These are phyloP conservation scores for Candida ovalis DNA, from an alignment of 805 yeast species.

Conservation along the genomic window DNA sequence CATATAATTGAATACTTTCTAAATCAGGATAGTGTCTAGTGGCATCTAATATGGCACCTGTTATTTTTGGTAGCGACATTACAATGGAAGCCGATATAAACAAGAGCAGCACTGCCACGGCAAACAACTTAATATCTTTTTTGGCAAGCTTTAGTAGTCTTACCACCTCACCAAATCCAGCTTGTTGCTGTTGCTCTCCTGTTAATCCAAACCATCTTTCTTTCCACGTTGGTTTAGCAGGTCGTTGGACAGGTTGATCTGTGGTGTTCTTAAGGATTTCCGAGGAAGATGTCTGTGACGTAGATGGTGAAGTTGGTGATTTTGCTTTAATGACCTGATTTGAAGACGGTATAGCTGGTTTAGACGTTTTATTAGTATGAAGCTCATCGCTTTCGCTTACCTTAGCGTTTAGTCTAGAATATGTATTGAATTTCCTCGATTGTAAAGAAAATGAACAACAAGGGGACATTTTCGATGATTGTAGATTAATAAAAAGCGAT, in stretches of 20 bases:
- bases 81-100: constrained; percentile 46
- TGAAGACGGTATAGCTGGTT: background rate
- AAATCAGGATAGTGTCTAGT: constrained; percentile 32
- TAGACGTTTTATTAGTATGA: background rate
- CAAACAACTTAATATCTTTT: constrained; percentile 41
- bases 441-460: background rate
- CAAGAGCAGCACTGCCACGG: constrained; percentile 40
- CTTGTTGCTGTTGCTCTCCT: constrained; percentile 29
- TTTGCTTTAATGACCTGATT: background rate
- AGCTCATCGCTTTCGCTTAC: constrained; percentile 2
- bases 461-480: background rate
- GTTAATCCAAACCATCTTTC: constrained; percentile 30
- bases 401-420: background rate
- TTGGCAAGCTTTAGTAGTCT: constrained; percentile 41
- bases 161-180: constrained; percentile 35
- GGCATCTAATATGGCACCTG: constrained; percentile 53
- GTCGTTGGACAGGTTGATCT: background rate
- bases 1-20: constrained; percentile 39
- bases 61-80: constrained; percentile 52
- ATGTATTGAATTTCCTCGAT: constrained; percentile 2
- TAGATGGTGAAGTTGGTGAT: background rate
- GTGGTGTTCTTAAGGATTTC: background rate
- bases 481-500: background rate
- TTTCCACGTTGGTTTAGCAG: constrained; percentile 19
- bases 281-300: too few species aligned